Evolutionary conservation across 768 basidiomycete species (phyloP).

Genomic region (Tylopilus rubrobrunneus): DNA sequence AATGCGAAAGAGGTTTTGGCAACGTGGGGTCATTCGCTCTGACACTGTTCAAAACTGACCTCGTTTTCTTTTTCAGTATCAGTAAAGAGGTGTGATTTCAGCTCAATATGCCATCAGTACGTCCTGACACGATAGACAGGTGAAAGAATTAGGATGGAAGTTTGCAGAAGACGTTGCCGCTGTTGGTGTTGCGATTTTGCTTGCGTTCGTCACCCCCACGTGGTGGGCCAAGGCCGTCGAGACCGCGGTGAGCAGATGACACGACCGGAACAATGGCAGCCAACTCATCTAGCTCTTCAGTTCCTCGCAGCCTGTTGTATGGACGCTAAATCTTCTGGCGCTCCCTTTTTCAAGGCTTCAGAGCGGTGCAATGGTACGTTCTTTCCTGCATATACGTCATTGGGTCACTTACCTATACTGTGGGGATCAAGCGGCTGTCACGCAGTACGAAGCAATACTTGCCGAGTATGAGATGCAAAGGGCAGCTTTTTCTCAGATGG

Average conservation of each 20-base stretch:
- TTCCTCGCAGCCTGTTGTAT: background rate
- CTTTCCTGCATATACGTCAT: background rate
- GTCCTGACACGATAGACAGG: conserved; percentile 7
- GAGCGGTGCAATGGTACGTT: conserved; percentile 8
- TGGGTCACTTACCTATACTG: background rate
- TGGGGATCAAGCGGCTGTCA: conserved; percentile 8
- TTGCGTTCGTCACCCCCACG: conserved; percentile 9
- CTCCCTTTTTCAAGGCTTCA: conserved; percentile 3
- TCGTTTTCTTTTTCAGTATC: conserved; percentile 6
- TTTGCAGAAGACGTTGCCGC: conserved; percentile 11
- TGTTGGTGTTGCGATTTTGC: conserved; percentile 12
- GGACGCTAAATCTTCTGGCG: conserved; percentile 1
- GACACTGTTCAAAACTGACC: background rate
- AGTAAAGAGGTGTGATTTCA: conserved; percentile 12
- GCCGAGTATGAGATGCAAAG: conserved; percentile 11
- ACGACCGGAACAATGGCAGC: background rate
- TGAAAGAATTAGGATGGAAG: conserved; percentile 19
- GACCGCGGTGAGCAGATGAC: background rate
- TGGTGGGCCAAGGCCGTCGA: conserved; percentile 8
- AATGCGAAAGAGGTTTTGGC: conserved; percentile 11
- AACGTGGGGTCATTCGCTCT: conserved; percentile 1
- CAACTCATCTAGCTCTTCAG: background rate
- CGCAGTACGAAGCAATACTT: conserved; percentile 5
- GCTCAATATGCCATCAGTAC: background rate
- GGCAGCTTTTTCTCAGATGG: conserved; percentile 14